phyloP scores from a whole-genome alignment of 192 early-diverging fungal species.

The Coemansia sp. region DNA sequence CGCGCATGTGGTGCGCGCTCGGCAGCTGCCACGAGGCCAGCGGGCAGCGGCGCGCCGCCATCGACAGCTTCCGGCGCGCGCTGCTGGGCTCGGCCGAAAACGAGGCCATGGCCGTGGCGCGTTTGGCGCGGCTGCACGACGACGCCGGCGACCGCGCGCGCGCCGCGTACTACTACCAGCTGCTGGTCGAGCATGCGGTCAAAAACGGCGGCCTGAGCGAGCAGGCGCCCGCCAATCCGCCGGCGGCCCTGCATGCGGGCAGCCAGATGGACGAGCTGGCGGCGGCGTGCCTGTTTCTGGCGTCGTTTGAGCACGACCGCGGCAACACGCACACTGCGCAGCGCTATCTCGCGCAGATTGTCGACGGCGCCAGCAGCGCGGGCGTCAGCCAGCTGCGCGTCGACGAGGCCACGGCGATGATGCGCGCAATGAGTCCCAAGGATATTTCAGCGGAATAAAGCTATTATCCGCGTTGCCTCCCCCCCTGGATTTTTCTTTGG shows the following conservation, averaged over 20 bases:
- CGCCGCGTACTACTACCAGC: constrained; percentile 61
- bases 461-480: too few species aligned
- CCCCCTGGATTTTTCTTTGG: too few species aligned
- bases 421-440: constrained; percentile 28
- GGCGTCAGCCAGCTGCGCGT: constrained; percentile 26
- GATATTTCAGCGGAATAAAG: too few species aligned
- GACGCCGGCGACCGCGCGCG: constrained; percentile 49
- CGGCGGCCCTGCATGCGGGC: not conserved
- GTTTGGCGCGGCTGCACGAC: constrained; percentile 60
- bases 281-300: constrained; percentile 41
- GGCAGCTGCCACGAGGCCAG: constrained; percentile 67
- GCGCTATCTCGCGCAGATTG: constrained; percentile 36
- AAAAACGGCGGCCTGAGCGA: constrained; percentile 19
- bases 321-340: constrained; percentile 19
- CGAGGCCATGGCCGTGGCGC: constrained; percentile 53
- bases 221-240: not conserved
- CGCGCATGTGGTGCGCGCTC: constrained; percentile 82
- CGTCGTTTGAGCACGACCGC: constrained; percentile 36
- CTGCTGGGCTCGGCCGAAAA: constrained; percentile 59
- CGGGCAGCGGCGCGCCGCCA: constrained; percentile 55
- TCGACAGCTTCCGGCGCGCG: constrained; percentile 73
- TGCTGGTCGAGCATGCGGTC: constrained; percentile 32
- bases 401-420: constrained; percentile 41
- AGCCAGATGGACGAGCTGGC: constrained; percentile 42
- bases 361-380: constrained; percentile 20